phyloP scores from a whole-genome alignment of 1,284 basidiomycete species.

The Melampsora larici-populina region DNA sequence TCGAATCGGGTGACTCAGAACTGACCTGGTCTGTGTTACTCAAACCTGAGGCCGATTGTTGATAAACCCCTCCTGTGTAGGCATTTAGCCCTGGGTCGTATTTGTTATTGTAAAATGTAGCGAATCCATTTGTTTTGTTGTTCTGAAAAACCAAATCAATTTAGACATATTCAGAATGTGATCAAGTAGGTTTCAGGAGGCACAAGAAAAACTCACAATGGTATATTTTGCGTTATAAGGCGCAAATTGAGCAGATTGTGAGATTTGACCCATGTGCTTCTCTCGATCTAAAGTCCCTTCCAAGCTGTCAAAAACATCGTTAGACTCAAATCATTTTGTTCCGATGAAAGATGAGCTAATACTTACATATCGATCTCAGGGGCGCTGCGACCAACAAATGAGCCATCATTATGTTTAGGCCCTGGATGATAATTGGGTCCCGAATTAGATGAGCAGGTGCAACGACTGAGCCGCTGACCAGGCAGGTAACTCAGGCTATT shows the following conservation, averaged over 20 bases:
- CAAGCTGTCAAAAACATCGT: constrained; percentile 47
- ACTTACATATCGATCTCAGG: constrained; percentile 54
- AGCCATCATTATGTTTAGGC: constrained; percentile 52
- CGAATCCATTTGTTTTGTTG: constrained; percentile 43
- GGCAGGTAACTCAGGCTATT: constrained; percentile 57
- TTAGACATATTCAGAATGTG: constrained; percentile 49
- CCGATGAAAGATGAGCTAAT: background rate
- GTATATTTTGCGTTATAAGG: constrained; percentile 53
- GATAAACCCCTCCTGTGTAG: constrained; percentile 51
- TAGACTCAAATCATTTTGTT: constrained; percentile 10
- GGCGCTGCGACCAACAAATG: constrained; percentile 50
- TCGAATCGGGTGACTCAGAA: background rate
- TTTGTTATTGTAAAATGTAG: constrained; percentile 32
- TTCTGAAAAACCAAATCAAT: background rate
- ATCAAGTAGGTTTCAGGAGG: background rate
- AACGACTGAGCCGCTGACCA: constrained; percentile 56
- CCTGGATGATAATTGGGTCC: constrained; percentile 54
- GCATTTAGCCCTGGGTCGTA: constrained; percentile 46
- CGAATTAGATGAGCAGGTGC: constrained; percentile 53
- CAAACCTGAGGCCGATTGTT: constrained; percentile 51
- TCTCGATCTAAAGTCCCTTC: constrained; percentile 48
- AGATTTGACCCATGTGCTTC: constrained; percentile 49
- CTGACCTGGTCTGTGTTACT: constrained; percentile 47
- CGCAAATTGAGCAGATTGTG: constrained; percentile 53
- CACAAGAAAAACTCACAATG: constrained; percentile 45